Percentiles rank a stretch among this genome's conserved stretches.
Conservation (phyloP, 2,329 filamentous ascomycete genomes). For the Diaporthe caulivora region DNA sequence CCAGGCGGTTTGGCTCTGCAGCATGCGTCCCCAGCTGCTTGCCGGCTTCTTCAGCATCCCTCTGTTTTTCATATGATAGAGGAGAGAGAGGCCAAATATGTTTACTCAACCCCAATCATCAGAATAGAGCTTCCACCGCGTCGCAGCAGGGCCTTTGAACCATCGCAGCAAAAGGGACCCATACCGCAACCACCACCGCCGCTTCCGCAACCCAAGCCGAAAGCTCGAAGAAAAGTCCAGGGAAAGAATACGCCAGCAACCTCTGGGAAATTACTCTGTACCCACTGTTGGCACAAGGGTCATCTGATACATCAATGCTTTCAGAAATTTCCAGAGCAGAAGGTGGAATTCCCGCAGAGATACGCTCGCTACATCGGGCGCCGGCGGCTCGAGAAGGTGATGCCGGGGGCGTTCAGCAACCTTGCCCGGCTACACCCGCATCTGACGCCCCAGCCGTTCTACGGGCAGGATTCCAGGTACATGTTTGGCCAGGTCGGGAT, state of each 20-base stretch:
- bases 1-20: not conserved
- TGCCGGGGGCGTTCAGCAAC: not conserved
- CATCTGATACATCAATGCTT: slow-evolving; percentile 16
- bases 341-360: not conserved
- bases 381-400: not conserved
- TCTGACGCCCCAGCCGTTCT: not conserved
- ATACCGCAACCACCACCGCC: not conserved
- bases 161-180: not conserved
- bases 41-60: not conserved
- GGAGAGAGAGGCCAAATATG: too few species aligned
- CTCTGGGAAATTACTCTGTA: not conserved
- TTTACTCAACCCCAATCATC: not conserved
- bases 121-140: not conserved
- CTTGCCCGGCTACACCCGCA: slow-evolving; percentile 9
- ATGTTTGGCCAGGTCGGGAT: slow-evolving; percentile 14
- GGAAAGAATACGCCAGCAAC: not conserved
- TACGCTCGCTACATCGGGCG: not conserved
- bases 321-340: slow-evolving; percentile 19
- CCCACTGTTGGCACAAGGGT: not conserved
- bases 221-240: not conserved
- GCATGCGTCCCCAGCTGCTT: not conserved
- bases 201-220: not conserved
- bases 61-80: not conserved
- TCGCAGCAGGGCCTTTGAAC: not conserved
- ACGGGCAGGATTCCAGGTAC: slow-evolving; percentile 4